Evolutionary conservation across 371 early-diverging fungal species (phyloP).

Genomic region (Conidiobolus coronatus): DNA sequence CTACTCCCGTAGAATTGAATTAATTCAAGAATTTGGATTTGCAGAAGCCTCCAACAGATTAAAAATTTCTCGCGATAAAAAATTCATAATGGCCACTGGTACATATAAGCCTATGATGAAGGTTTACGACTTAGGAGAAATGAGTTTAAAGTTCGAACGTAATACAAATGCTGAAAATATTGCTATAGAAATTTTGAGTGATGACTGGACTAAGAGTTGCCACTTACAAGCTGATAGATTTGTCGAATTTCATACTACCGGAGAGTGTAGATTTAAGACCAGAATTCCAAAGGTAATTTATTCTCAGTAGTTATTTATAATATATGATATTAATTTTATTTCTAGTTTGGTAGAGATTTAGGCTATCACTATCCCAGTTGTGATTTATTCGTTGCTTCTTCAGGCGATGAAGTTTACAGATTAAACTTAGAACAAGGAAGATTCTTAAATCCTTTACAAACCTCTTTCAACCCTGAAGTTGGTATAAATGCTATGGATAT

Average conservation of each 20-base stretch:
- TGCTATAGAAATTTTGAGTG: slow-evolving; percentile 73
- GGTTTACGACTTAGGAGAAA: slow-evolving; percentile 77
- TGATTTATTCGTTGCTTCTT: slow-evolving; percentile 72
- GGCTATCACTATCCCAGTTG: slow-evolving; percentile 80
- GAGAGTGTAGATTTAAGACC: slow-evolving; percentile 87
- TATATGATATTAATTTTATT: neutral
- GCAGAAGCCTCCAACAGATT: slow-evolving; percentile 85
- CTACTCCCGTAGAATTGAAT: slow-evolving; percentile 69
- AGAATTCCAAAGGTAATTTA: slow-evolving; percentile 60
- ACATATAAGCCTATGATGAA: slow-evolving; percentile 95
- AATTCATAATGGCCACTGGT: slow-evolving; percentile 81
- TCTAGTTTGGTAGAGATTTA: slow-evolving; percentile 70
- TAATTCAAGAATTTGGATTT: slow-evolving; percentile 94
- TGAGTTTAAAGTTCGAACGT: slow-evolving; percentile 95
- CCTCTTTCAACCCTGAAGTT: slow-evolving; percentile 23
- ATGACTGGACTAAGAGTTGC: slow-evolving; percentile 95
- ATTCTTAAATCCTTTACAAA: slow-evolving; percentile 63
- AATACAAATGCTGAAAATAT: slow-evolving; percentile 90
- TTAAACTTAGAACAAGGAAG: slow-evolving; percentile 90
- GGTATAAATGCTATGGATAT: slow-evolving; percentile 67
- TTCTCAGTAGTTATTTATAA: neutral
- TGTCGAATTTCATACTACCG: slow-evolving; percentile 94
- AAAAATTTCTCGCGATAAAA: slow-evolving; percentile 65
- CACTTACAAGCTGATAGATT: slow-evolving; percentile 80
- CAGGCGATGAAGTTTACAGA: slow-evolving; percentile 67